Conservation (phyloP, 805 yeast species). For the Yarrowia bubula region DNA sequence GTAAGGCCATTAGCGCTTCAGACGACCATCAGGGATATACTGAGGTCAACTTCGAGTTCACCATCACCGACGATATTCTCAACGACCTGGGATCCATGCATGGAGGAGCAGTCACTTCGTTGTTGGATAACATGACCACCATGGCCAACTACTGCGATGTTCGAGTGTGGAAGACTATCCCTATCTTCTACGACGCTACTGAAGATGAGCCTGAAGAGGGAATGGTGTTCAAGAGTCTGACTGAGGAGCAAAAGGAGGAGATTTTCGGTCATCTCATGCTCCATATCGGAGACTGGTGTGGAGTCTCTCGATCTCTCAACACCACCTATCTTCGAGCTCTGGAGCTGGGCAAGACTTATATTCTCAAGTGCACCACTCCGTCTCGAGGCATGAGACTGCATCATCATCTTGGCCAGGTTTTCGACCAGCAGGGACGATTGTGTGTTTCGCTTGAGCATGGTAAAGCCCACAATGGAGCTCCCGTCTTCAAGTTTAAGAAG, state of each 20-base stretch:
- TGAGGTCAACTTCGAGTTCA: constrained; percentile 21
- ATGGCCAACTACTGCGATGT: constrained; percentile 20
- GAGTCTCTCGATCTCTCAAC: constrained; percentile 24
- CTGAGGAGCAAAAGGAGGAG: constrained; percentile 23
- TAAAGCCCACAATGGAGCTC: constrained; percentile 20
- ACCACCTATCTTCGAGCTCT: constrained; percentile 22
- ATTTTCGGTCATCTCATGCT: constrained; percentile 19
- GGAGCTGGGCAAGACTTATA: constrained; percentile 10
- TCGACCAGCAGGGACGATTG: constrained; percentile 15
- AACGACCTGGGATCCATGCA: constrained; percentile 27
- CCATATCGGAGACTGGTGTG: constrained; percentile 25
- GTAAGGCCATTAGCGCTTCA: constrained; percentile 1
- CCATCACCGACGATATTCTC: constrained; percentile 22
- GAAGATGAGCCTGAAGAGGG: constrained; percentile 24
- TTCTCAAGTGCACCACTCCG: constrained; percentile 6
- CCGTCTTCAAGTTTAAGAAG: constrained; percentile 22
- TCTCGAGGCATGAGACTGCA: constrained; percentile 26
- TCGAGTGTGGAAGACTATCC: constrained; percentile 26
- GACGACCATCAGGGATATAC: constrained; percentile 24
- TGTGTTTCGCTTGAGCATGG: constrained; percentile 25
- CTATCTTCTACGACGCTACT: constrained; percentile 22
- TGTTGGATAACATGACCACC: constrained; percentile 26
- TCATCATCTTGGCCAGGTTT: constrained; percentile 18
- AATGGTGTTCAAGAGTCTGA: neutral
- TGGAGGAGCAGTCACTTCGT: constrained; percentile 21